phyloP scores from a whole-genome alignment of 1,284 basidiomycete genomes.

The Retiboletus fuscus region DNA sequence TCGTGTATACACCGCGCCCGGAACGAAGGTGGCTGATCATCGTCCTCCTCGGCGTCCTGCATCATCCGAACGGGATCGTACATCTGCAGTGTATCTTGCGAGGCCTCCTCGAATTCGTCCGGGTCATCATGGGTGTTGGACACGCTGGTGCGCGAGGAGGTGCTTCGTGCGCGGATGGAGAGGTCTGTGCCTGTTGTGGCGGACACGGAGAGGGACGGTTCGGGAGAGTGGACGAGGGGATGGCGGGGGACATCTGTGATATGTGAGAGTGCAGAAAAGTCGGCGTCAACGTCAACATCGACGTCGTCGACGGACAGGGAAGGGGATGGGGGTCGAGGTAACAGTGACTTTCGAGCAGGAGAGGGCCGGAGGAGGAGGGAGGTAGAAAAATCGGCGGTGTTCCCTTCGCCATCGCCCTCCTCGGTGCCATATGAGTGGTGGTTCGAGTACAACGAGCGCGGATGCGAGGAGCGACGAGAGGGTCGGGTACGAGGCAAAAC shows the following conservation, averaged over 20 bases:
- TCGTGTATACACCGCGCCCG: conserved; percentile 63
- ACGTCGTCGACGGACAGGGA: neutral
- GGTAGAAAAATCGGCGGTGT: conserved; percentile 37
- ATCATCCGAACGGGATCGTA: conserved; percentile 33
- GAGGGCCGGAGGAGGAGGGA: conserved; percentile 44
- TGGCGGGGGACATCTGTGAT: conserved; percentile 48
- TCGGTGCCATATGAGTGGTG: conserved; percentile 42
- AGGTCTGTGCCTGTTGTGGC: conserved; percentile 51
- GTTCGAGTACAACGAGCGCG: conserved; percentile 38
- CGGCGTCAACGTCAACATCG: neutral
- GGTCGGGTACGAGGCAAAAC: conserved; percentile 48
- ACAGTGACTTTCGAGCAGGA: conserved; percentile 3
- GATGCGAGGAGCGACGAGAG: conserved; percentile 16
- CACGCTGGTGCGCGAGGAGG: conserved; percentile 51
- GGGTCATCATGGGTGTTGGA: conserved; percentile 34
- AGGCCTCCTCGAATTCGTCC: conserved; percentile 19
- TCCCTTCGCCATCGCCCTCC: conserved; percentile 31
- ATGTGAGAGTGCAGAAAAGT: conserved; percentile 40
- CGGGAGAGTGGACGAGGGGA: conserved; percentile 49
- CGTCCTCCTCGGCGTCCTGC: conserved; percentile 37
- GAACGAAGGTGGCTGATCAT: conserved; percentile 32
- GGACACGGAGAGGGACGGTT: conserved; percentile 52
- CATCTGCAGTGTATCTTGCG: conserved; percentile 38
- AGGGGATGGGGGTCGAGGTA: conserved; percentile 7
- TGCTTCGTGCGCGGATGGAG: conserved; percentile 47